Percentiles rank a stretch among this genome's conserved stretches.
These are phyloP conservation scores for Aspergillus sp. DNA, from an alignment of 2,329 filamentous ascomycete genomes.

Conservation along the genomic window DNA sequence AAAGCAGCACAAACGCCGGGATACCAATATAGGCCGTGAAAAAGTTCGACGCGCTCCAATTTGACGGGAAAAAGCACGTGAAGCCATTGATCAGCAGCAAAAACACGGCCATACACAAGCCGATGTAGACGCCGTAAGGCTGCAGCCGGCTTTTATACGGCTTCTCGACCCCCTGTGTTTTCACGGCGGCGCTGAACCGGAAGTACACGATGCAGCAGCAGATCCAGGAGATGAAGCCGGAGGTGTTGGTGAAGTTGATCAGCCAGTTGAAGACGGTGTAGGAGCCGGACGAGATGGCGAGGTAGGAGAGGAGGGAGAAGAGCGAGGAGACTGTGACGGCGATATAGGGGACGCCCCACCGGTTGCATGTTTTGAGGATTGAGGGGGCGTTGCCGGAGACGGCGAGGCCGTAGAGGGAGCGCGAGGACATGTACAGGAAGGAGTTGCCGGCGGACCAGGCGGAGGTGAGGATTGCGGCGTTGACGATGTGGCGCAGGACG, in stretches of 20 bases:
- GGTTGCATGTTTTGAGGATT: constrained; percentile 61
- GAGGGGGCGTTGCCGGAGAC: constrained; percentile 61
- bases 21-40: constrained; percentile 67
- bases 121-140: constrained; percentile 63
- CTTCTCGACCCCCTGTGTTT: constrained; percentile 48
- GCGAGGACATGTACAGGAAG: constrained; percentile 9
- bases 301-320: constrained; percentile 65
- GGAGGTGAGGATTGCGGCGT: constrained; percentile 11
- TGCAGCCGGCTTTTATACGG: constrained; percentile 58
- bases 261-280: constrained; percentile 69
- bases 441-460: constrained; percentile 13
- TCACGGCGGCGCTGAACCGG: constrained; percentile 55
- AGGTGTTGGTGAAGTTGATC: constrained; percentile 67
- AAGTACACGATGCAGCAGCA: constrained; percentile 63
- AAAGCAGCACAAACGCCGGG: constrained; percentile 59
- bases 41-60: constrained; percentile 65
- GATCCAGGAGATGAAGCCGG: constrained; percentile 70
- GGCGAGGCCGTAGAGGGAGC: constrained; percentile 10
- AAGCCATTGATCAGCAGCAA: constrained; percentile 76
- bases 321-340: constrained; percentile 58
- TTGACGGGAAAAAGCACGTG: constrained; percentile 66
- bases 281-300: constrained; percentile 62
- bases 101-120: constrained; percentile 47
- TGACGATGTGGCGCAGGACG: constrained; percentile 10
- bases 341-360: constrained; percentile 61